Evolutionary conservation across 2,329 filamentous ascomycete genomes (phyloP).

Genomic region (Hysterium pulicare): DNA sequence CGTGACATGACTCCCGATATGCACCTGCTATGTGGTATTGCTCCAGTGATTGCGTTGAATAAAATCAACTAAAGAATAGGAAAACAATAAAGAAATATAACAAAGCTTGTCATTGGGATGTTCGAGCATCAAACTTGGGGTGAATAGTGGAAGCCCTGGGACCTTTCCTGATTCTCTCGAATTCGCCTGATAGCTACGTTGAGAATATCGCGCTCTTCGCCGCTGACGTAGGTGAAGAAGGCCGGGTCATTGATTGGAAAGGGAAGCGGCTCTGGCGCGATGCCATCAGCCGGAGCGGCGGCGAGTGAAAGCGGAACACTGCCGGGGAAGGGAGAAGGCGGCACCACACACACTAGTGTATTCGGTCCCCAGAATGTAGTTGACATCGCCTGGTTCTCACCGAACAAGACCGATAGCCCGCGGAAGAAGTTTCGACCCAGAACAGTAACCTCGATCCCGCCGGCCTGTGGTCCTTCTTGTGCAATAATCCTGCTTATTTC

Average conservation of each 20-base stretch:
- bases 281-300: constrained; percentile 48
- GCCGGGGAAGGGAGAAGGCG: constrained; percentile 65
- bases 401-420: constrained; percentile 81
- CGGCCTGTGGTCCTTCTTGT: constrained; percentile 73
- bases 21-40: too few relatives aligned
- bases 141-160: too few relatives aligned
- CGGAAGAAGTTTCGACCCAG: constrained; percentile 77
- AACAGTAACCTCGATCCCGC: constrained; percentile 83
- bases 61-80: too few relatives aligned
- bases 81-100: too few relatives aligned
- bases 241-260: constrained; percentile 29
- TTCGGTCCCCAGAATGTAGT: constrained; percentile 79
- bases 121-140: too few relatives aligned
- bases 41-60: too few relatives aligned
- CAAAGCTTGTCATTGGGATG: too few relatives aligned
- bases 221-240: constrained; percentile 67
- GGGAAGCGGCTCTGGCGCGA: constrained; percentile 37
- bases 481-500: constrained; percentile 80
- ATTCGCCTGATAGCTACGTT: constrained; percentile 55
- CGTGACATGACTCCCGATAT: too few relatives aligned
- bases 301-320: constrained; percentile 69
- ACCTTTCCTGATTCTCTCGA: too few relatives aligned
- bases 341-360: constrained; percentile 74
- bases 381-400: constrained; percentile 63
- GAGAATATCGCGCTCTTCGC: constrained; percentile 66